Evolutionary conservation across 768 basidiomycete genomes (phyloP).

Genomic region (Boletus patriciae): DNA sequence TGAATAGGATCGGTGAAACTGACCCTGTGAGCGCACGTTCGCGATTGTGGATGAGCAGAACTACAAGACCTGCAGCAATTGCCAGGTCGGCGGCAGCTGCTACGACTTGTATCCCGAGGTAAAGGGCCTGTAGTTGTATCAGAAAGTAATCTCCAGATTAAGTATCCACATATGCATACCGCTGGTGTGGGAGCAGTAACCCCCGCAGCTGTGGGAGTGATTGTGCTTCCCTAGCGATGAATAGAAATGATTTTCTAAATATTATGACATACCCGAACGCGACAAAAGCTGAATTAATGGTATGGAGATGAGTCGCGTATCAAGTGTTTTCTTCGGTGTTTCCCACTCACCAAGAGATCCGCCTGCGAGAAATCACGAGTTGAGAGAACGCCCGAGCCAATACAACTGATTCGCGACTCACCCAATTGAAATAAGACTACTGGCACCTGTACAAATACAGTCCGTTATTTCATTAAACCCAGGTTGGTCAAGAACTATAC

Average conservation of each 20-base stretch:
- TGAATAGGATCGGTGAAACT: not conserved
- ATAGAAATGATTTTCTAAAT: not conserved
- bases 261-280: not conserved
- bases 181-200: not conserved
- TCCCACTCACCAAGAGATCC: conserved; percentile 3
- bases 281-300: conserved; percentile 1
- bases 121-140: not conserved
- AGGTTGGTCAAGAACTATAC: not conserved
- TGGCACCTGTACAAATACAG: not conserved
- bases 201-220: not conserved
- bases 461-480: not conserved
- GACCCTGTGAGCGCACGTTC: not conserved
- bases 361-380: not conserved
- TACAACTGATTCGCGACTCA: not conserved
- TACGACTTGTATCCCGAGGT: not conserved
- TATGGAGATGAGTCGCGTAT: not conserved
- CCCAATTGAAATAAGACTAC: conserved; percentile 6
- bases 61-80: not conserved
- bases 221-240: conserved; percentile 1
- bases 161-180: not conserved
- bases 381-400: not conserved
- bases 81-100: conserved; percentile 1
- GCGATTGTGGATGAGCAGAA: not conserved
- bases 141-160: not conserved
- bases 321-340: not conserved